Percentiles rank a stretch among this genome's conserved stretches.
Evolutionary conservation across 2,329 filamentous ascomycete species (phyloP).

Genomic region (Metarhizium sp.): DNA sequence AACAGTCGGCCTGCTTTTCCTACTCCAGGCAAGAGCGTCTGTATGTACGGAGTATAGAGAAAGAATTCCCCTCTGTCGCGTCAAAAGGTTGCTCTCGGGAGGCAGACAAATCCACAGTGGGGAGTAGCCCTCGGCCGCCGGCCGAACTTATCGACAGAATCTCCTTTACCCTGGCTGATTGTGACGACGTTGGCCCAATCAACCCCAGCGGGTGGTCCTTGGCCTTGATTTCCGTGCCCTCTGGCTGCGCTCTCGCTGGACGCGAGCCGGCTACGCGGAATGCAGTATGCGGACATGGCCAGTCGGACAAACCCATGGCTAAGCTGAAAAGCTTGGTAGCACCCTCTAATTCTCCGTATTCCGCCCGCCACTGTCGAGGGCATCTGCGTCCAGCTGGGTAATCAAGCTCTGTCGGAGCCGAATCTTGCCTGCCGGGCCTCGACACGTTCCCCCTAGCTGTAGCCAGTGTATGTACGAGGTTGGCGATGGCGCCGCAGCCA

Average conservation of each 20-base stretch:
- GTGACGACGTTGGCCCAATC: not conserved
- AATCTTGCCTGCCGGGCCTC: constrained; percentile 3
- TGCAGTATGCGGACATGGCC: too few relatives aligned
- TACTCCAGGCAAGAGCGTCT: not conserved
- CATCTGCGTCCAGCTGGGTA: not conserved
- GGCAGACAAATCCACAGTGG: not conserved
- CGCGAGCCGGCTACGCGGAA: not conserved
- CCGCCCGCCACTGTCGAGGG: too few relatives aligned
- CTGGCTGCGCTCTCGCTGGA: not conserved
- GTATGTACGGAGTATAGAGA: too few relatives aligned
- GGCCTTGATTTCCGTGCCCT: not conserved
- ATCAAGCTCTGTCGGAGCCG: constrained; percentile 1
- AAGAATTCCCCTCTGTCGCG: not conserved
- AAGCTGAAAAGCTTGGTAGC: not conserved
- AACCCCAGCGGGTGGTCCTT: not conserved
- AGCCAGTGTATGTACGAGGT: not conserved
- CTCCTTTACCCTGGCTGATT: not conserved
- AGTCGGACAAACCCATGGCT: not conserved
- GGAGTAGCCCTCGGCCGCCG: not conserved
- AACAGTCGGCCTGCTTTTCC: not conserved
- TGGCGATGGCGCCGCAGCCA: constrained; percentile 2
- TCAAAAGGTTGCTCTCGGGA: not conserved
- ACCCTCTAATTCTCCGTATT: not conserved
- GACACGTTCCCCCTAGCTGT: not conserved
- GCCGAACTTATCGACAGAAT: not conserved